phyloP scores from a whole-genome alignment of 2,329 filamentous ascomycete genomes.

The Pseudohalonectria lignicola region DNA sequence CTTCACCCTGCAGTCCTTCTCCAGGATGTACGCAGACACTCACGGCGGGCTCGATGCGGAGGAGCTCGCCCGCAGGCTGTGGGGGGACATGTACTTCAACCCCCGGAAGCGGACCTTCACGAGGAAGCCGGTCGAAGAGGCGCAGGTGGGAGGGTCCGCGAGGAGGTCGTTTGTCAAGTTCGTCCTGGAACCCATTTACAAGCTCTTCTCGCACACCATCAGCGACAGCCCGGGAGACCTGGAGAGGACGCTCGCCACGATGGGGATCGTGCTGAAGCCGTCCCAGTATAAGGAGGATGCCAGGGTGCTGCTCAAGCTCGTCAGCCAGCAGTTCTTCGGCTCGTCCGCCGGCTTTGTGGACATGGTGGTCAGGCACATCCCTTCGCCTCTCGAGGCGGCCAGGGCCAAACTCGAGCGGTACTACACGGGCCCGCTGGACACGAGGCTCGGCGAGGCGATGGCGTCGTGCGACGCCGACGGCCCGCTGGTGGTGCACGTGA shows the following conservation, averaged over 20 bases:
- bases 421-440: constrained; percentile 85
- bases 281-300: constrained; percentile 87
- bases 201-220: constrained; percentile 90
- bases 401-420: constrained; percentile 69
- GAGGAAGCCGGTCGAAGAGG: constrained; percentile 71
- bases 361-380: constrained; percentile 84
- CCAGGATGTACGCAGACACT: constrained; percentile 88
- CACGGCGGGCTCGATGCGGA: constrained; percentile 72
- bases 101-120: constrained; percentile 84
- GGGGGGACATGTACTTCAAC: constrained; percentile 97
- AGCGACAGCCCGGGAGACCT: constrained; percentile 81
- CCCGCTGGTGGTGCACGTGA: constrained; percentile 81
- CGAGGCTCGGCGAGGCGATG: constrained; percentile 71
- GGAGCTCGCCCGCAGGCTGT: constrained; percentile 77
- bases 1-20: constrained; percentile 88
- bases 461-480: constrained; percentile 76
- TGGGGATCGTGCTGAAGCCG: constrained; percentile 83
- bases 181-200: constrained; percentile 93
- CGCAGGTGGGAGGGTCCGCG: too few species aligned
- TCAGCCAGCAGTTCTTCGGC: constrained; percentile 94
- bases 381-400: constrained; percentile 72
- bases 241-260: constrained; percentile 61
- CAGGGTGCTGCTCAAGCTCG: constrained; percentile 74
- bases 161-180: constrained; percentile 90
- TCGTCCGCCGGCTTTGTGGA: constrained; percentile 84